Percentiles rank a stretch among this genome's conserved stretches.
These are phyloP conservation scores for Phaffia tasmanica DNA, from an alignment of 768 basidiomycete species.

Conservation along the genomic window DNA sequence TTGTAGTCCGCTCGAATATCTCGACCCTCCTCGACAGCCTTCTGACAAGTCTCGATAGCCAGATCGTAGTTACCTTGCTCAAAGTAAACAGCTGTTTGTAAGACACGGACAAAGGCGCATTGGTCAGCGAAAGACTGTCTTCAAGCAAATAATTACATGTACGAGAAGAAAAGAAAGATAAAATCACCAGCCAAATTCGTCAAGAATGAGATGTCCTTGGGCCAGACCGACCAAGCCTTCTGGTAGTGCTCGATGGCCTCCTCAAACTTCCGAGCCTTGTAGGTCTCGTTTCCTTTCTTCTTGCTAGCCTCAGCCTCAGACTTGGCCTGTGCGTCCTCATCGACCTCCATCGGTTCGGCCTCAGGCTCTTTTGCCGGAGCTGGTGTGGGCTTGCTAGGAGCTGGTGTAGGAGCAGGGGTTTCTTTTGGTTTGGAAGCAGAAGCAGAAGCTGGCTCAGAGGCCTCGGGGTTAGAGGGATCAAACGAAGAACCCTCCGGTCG, in stretches of 20 bases:
- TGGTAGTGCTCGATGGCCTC: constrained; percentile 64
- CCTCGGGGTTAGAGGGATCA: constrained; percentile 21
- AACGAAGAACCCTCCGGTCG: constrained; percentile 64
- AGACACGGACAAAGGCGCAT: neutral
- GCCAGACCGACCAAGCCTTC: constrained; percentile 85
- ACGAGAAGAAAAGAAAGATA: neutral
- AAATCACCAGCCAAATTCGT: constrained; percentile 73
- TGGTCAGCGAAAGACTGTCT: neutral
- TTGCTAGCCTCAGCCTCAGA: constrained; percentile 70
- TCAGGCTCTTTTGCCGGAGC: constrained; percentile 34
- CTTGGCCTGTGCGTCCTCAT: constrained; percentile 61
- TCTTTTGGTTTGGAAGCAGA: constrained; percentile 13
- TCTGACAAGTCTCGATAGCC: constrained; percentile 80
- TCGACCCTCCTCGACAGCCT: constrained; percentile 92
- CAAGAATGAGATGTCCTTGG: constrained; percentile 85
- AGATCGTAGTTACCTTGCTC: constrained; percentile 88
- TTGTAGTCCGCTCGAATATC: constrained; percentile 88
- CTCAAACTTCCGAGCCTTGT: constrained; percentile 74
- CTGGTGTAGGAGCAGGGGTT: constrained; percentile 29
- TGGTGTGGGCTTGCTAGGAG: constrained; percentile 34
- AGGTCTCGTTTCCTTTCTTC: constrained; percentile 62
- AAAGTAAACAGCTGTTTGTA: constrained; percentile 65
- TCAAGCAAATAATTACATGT: neutral
- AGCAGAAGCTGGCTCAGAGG: constrained; percentile 14
- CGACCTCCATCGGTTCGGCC: constrained; percentile 41